phyloP scores from a whole-genome alignment of 1,139 yeast genomes.

The Diutina catenulata region DNA sequence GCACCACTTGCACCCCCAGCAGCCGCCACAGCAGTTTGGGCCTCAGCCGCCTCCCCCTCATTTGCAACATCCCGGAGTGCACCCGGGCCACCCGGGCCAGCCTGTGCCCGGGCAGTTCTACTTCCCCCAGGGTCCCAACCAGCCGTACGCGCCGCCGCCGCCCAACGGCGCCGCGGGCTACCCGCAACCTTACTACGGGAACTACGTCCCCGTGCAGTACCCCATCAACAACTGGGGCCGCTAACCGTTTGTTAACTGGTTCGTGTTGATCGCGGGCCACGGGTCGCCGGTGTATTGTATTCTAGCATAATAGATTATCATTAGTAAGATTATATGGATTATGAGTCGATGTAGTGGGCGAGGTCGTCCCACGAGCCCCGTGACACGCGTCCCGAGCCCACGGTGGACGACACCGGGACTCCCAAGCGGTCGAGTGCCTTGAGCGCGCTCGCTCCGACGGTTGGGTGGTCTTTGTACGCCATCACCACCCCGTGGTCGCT shows the following conservation, averaged over 20 bases:
- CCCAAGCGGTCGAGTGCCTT: not conserved
- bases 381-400: too few relatives aligned
- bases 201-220: constrained; percentile 4
- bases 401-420: not conserved
- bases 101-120: constrained; percentile 1
- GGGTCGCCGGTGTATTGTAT: too few relatives aligned
- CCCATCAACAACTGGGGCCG: constrained; percentile 5
- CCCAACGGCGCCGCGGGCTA: constrained; percentile 1
- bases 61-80: not conserved
- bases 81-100: not conserved
- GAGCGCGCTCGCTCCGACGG: not conserved
- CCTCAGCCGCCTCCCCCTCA: constrained; percentile 3
- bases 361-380: too few relatives aligned
- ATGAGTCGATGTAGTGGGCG: too few relatives aligned
- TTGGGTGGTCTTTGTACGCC: not conserved
- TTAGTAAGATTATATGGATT: too few relatives aligned
- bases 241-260: too few relatives aligned
- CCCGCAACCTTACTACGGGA: constrained; percentile 3
- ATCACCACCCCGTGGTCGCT: constrained; percentile 31
- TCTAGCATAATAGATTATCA: too few relatives aligned
- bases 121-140: constrained; percentile 1
- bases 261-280: too few relatives aligned
- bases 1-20: constrained; percentile 9
- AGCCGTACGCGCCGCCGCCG: constrained; percentile 4
- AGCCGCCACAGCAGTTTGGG: constrained; percentile 6